Percentiles rank a stretch among this genome's conserved stretches.
phyloP scores from a whole-genome alignment of 352 stramenopile species.

The Pythium apleroticum region DNA sequence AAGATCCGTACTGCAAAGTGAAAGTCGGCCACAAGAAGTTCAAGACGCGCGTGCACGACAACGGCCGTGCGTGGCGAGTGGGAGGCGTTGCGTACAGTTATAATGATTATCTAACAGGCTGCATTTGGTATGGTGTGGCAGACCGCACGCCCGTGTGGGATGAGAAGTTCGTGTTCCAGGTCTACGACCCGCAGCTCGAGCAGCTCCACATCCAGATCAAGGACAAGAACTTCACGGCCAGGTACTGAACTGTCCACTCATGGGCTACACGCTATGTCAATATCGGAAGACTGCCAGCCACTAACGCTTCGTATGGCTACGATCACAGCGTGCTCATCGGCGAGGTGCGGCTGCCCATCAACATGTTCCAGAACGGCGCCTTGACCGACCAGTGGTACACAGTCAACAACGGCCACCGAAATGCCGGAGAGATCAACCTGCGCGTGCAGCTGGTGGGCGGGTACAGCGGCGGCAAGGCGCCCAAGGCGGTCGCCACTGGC shows the following conservation, averaged over 20 bases:
- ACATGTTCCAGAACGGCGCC: constrained; percentile 65
- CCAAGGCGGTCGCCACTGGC: constrained; percentile 13
- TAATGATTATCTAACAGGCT: neutral
- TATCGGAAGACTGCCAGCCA: neutral
- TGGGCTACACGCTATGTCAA: neutral
- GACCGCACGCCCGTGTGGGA: constrained; percentile 80
- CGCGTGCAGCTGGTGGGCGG: constrained; percentile 63
- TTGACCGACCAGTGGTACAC: constrained; percentile 83
- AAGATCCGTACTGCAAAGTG: constrained; percentile 83
- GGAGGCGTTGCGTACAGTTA: neutral
- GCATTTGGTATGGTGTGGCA: constrained; percentile 17
- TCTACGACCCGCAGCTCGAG: constrained; percentile 72
- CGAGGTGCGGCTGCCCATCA: constrained; percentile 67
- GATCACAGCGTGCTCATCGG: constrained; percentile 60
- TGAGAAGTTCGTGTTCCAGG: constrained; percentile 77
- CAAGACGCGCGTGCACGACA: constrained; percentile 83
- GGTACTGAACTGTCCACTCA: constrained; percentile 15
- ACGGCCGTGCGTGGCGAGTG: constrained; percentile 52
- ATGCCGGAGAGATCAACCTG: constrained; percentile 79
- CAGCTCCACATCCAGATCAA: constrained; percentile 77
- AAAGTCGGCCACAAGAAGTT: constrained; percentile 56
- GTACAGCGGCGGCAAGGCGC: neutral
- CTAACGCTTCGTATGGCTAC: neutral
- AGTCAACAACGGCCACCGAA: constrained; percentile 61
- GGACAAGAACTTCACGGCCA: constrained; percentile 83